Base-by-base conservation (phyloP, 805 yeast genomes). In the Myxozyma neotropica region DNA sequence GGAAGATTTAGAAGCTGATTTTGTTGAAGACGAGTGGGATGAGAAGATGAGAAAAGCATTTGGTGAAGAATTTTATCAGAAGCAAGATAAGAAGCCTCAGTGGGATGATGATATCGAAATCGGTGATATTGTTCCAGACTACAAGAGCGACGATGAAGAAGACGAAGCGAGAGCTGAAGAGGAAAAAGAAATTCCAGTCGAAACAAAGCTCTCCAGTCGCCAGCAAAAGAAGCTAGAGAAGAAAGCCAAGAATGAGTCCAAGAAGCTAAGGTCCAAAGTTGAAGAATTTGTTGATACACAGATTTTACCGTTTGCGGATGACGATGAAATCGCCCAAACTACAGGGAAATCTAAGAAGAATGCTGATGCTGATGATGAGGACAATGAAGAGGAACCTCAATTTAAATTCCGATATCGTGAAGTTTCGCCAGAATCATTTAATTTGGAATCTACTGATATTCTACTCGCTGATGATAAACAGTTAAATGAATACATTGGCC, bases 361-460 rank as follows among this genome's bases (percentile, higher is more conserved):
- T 6, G 31, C 17, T 21, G n/a, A 40, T 10, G 5, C 33, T 6
- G 27, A 33, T 6, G 52, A 36, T 23, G 15, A 17, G 3, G 10
- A 7, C 13, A 8, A 24, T 15, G 12, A 19, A 15, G 63, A 50
- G 38, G 71, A 67, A 6, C 53, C 55, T 4, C 51, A 48, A 46
- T 24, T 46, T 21, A 36, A 78, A 55, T 93, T 94, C 80, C 85
- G 84, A 68, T 94, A 94, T 72, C 83, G 97, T 69, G 96, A 91
- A 68, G 98, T 94, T 3, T 91, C 96, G 0, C 97, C 99, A 7
- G 98, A 94, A 69, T 77, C 91, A 8, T 94, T 83, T 75, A 98
- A 98, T 12, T 79, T 94, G 50, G 80, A 88, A 0, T 81, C 94
- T 0, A 80, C 94, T 63, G 99, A 94, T 68, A 94, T 94, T 49